Evolutionary conservation across 805 yeast species (phyloP).

Genomic region (Priceomyces fermenticarens): DNA sequence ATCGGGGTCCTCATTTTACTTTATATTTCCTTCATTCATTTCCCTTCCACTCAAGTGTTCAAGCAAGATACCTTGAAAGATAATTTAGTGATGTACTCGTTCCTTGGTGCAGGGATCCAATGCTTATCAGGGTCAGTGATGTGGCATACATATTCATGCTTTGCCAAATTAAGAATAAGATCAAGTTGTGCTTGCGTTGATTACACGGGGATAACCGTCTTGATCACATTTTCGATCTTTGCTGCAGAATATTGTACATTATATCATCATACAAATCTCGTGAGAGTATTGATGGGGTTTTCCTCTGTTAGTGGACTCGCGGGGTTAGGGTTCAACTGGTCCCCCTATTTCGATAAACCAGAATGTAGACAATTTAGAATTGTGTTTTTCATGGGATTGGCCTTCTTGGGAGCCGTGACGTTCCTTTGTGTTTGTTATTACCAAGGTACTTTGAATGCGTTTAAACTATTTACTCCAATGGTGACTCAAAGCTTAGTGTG

Average conservation of each 20-base stretch:
- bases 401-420: constrained; percentile 70
- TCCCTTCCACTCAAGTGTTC: constrained; percentile 59
- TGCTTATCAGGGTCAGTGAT: constrained; percentile 76
- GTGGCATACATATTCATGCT: constrained; percentile 91
- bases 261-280: constrained; percentile 54
- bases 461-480: constrained; percentile 63
- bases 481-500: constrained; percentile 63
- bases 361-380: constrained; percentile 79
- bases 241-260: constrained; percentile 82
- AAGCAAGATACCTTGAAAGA: constrained; percentile 37
- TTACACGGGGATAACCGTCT: constrained; percentile 87
- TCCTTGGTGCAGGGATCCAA: constrained; percentile 67
- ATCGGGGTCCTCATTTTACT: constrained; percentile 60
- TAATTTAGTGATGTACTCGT: constrained; percentile 56
- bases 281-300: constrained; percentile 49
- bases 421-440: constrained; percentile 52
- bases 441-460: constrained; percentile 54
- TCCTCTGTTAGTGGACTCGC: constrained; percentile 65
- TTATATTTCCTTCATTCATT: constrained; percentile 56
- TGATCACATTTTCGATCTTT: constrained; percentile 85
- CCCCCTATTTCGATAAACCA: constrained; percentile 86
- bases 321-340: constrained; percentile 85
- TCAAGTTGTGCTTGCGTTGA: constrained; percentile 88
- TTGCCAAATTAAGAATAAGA: constrained; percentile 60
- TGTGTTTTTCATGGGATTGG: constrained; percentile 73